A percentile compares a stretch with the other conserved stretches of the same genome.
phyloP scores from a whole-genome alignment of 2,329 filamentous ascomycete genomes.

The Ilyonectria robusta region DNA sequence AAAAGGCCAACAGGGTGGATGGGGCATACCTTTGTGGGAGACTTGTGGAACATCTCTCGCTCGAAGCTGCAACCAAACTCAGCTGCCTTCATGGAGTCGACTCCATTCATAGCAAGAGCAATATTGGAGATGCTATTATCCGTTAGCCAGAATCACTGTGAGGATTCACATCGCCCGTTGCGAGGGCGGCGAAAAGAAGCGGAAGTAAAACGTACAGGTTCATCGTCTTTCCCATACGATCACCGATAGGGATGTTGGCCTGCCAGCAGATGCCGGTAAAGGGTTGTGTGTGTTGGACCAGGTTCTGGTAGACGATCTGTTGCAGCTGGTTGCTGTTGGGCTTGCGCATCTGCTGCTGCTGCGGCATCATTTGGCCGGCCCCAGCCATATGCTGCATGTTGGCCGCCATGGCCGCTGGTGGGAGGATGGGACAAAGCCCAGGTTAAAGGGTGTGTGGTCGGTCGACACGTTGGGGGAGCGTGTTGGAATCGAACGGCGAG shows the following conservation, averaged over 20 bases:
- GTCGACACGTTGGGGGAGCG: slow-evolving; percentile 25
- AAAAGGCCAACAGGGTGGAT: neutral
- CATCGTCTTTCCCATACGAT: slow-evolving; percentile 60
- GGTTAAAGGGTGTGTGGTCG: slow-evolving; percentile 24
- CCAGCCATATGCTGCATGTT: slow-evolving; percentile 71
- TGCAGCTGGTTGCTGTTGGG: slow-evolving; percentile 51
- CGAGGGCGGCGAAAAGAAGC: slow-evolving; percentile 1
- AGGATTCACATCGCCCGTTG: neutral
- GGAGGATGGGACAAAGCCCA: slow-evolving; percentile 40
- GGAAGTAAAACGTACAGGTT: slow-evolving; percentile 55
- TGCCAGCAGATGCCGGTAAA: slow-evolving; percentile 58
- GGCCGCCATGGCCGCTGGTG: slow-evolving; percentile 69
- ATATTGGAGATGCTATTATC: slow-evolving; percentile 65
- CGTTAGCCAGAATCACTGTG: slow-evolving; percentile 34
- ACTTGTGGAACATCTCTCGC: slow-evolving; percentile 61
- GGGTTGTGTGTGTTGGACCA: slow-evolving; percentile 53
- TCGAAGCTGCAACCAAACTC: slow-evolving; percentile 63
- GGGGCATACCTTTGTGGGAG: slow-evolving; percentile 62
- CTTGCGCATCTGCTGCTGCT: slow-evolving; percentile 59
- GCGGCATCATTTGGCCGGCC: slow-evolving; percentile 62
- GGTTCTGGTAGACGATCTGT: slow-evolving; percentile 57
- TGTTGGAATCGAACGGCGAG: slow-evolving; percentile 3
- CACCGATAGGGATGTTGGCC: slow-evolving; percentile 52
- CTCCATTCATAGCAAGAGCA: slow-evolving; percentile 59
- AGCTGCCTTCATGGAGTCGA: slow-evolving; percentile 59